phyloP scores from a whole-genome alignment of 192 early-diverging fungal species.

The Dispira parvispora region DNA sequence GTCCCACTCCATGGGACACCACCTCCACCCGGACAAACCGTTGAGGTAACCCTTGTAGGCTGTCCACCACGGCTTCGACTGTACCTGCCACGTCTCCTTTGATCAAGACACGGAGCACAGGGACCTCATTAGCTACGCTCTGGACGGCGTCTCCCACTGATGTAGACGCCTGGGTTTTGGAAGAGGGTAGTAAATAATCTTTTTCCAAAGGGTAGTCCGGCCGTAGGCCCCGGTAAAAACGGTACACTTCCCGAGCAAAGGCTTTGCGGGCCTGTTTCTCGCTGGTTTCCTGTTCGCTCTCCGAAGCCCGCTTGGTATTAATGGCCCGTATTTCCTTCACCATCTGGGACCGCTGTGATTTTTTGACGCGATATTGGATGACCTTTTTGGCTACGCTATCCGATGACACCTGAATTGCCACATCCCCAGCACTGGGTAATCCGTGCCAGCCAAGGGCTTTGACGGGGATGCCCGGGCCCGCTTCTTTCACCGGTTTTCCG shows the following conservation, averaged over 20 bases:
- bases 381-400: conserved; percentile 63
- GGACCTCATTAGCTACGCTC: not conserved
- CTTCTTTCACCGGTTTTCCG: conserved; percentile 48
- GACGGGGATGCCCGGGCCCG: conserved; percentile 73
- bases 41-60: conserved; percentile 54
- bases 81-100: conserved; percentile 83
- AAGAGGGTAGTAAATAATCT: conserved; percentile 14
- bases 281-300: conserved; percentile 29
- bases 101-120: conserved; percentile 21
- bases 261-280: conserved; percentile 31
- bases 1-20: conserved; percentile 65
- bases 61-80: conserved; percentile 68
- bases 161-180: not conserved
- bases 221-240: conserved; percentile 45
- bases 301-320: conserved; percentile 50
- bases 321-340: conserved; percentile 51
- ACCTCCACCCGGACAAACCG: conserved; percentile 60
- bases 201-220: conserved; percentile 30
- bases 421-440: conserved; percentile 78
- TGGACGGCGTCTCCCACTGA: not conserved
- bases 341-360: conserved; percentile 39
- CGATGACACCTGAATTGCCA: conserved; percentile 55
- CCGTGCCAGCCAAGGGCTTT: conserved; percentile 88
- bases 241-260: conserved; percentile 40
- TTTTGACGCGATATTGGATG: conserved; percentile 42